Evolutionary conservation across 164 flowering plant genomes (phyloP).

Genomic region (Sextonia rubra): DNA sequence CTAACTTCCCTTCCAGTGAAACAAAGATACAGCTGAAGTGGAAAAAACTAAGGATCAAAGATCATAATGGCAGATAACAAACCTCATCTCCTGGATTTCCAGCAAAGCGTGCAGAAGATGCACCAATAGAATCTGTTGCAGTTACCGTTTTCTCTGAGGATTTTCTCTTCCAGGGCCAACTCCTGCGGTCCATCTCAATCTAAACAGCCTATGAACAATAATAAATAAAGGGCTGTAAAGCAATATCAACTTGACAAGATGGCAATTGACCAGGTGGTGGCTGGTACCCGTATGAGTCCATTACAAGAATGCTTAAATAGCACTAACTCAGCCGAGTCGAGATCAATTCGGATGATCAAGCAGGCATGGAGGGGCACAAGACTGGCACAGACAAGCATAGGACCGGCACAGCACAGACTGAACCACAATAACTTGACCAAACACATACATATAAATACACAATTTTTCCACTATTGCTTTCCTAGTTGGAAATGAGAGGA

Average conservation of each 20-base stretch:
- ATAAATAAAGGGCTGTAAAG: background rate
- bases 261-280: background rate
- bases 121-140: conserved; percentile 44
- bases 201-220: conserved; percentile 12
- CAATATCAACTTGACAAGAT: background rate
- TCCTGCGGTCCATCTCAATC: conserved; percentile 64
- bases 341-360: no score
- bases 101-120: conserved; percentile 28
- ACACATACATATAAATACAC: no score
- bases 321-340: background rate
- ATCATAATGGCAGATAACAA: no score
- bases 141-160: conserved; percentile 62
- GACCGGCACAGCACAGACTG: no score
- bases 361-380: no score
- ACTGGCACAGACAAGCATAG: no score
- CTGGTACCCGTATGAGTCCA: no score
- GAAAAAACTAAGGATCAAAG: conserved; percentile 2
- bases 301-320: background rate
- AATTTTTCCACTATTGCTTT: no score
- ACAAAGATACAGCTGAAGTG: no score
- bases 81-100: conserved; percentile 54
- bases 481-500: no score
- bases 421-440: no score
- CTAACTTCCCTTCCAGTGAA: background rate
- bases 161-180: conserved; percentile 99